These are phyloP conservation scores for Austroboletus rostrupii DNA, from an alignment of 1,284 basidiomycete species.

Conservation along the genomic window DNA sequence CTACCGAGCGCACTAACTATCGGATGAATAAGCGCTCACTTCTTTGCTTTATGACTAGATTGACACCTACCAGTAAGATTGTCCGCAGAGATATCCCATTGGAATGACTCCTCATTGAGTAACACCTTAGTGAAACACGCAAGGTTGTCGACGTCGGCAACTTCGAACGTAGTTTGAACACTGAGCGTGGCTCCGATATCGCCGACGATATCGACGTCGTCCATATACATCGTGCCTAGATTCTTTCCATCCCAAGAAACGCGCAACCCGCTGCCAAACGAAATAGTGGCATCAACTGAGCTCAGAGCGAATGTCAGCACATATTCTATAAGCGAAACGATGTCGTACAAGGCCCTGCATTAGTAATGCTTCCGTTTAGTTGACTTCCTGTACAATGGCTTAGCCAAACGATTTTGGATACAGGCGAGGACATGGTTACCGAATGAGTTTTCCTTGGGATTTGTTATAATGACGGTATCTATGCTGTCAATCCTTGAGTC, in stretches of 20 bases:
- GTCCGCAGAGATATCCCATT: slow-evolving; percentile 70
- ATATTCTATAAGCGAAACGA: neutral
- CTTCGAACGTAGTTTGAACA: slow-evolving; percentile 53
- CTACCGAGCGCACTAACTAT: slow-evolving; percentile 53
- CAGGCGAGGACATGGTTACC: slow-evolving; percentile 29
- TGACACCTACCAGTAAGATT: slow-evolving; percentile 52
- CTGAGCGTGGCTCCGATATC: slow-evolving; percentile 64
- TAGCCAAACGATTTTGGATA: slow-evolving; percentile 1
- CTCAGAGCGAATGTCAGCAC: slow-evolving; percentile 12
- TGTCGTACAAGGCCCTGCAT: slow-evolving; percentile 68
- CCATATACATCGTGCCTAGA: slow-evolving; percentile 64
- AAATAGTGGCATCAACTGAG: slow-evolving; percentile 69
- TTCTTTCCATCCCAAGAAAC: slow-evolving; percentile 60
- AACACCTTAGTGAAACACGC: slow-evolving; percentile 66
- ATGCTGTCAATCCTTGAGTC: slow-evolving; percentile 36
- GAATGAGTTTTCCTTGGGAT: slow-evolving; percentile 58
- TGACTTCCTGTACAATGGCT: slow-evolving; percentile 40
- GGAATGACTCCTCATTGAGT: slow-evolving; percentile 65
- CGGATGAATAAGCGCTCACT: slow-evolving; percentile 6
- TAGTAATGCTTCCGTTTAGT: slow-evolving; percentile 64
- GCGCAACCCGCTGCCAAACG: slow-evolving; percentile 60
- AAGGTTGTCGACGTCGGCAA: slow-evolving; percentile 58
- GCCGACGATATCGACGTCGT: slow-evolving; percentile 51
- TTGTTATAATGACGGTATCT: slow-evolving; percentile 54
- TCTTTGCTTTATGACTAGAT: neutral